These are phyloP conservation scores for Tuctoria greenei DNA, from an alignment of 176 grass and related monocot genomes.

Conservation along the genomic window DNA sequence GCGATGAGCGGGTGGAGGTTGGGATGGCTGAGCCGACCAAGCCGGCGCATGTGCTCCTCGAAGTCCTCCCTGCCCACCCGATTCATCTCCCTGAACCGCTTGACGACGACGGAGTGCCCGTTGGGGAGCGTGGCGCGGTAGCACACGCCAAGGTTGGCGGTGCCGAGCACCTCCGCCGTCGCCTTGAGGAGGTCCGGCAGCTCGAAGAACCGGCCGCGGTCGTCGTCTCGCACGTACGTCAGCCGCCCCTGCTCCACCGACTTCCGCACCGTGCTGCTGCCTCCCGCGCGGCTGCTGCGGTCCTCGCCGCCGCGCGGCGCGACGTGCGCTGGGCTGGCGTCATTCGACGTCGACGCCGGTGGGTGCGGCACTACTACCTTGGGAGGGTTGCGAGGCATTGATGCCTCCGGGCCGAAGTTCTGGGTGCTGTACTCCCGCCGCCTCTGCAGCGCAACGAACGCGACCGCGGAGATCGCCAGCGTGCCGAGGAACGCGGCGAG, in stretches of 20 bases:
- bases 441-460: constrained; percentile 35
- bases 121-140: constrained; percentile 67
- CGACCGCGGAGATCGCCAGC: constrained; percentile 38
- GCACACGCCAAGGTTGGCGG: constrained; percentile 64
- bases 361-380: background rate
- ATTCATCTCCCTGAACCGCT: constrained; percentile 98
- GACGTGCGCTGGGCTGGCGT: background rate
- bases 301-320: background rate
- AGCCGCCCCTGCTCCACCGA: constrained; percentile 59
- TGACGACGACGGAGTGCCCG: constrained; percentile 69
- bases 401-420: constrained; percentile 28
- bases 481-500: constrained; percentile 37
- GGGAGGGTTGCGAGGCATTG: background rate
- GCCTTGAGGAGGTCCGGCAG: constrained; percentile 88
- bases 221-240: constrained; percentile 69
- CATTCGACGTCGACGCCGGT: background rate
- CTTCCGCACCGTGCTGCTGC: constrained; percentile 22
- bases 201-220: constrained; percentile 62
- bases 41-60: constrained; percentile 94
- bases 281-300: background rate
- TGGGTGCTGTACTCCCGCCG: constrained; percentile 18
- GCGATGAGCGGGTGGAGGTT: constrained; percentile 80
- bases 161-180: constrained; percentile 81
- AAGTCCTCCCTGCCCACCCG: constrained; percentile 75
- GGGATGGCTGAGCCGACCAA: constrained; percentile 74